These are phyloP conservation scores for Hymenoscyphus infarciens DNA, from an alignment of 2,329 filamentous ascomycete species.

Conservation along the genomic window DNA sequence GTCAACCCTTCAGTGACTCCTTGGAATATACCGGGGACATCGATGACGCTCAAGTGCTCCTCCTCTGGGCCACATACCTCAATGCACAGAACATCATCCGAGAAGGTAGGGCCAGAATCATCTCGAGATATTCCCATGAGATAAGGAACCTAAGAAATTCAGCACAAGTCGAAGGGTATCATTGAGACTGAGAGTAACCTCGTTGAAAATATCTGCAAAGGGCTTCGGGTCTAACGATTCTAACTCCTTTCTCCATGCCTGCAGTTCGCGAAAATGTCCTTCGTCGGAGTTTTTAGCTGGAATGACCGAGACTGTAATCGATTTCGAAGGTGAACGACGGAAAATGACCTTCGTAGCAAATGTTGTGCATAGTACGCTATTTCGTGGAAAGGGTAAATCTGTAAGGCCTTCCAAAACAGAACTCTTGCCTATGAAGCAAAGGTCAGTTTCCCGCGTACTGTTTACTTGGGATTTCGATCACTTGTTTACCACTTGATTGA, in stretches of 20 bases:
- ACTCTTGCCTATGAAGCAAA: conserved; percentile 30
- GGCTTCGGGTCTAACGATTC: neutral
- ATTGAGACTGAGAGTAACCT: too few relatives aligned
- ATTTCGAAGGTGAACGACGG: conserved; percentile 15
- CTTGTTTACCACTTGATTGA: neutral
- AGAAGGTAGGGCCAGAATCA: too few relatives aligned
- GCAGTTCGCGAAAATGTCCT: neutral
- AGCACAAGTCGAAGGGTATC: too few relatives aligned
- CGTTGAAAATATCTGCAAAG: neutral
- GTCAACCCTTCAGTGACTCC: too few relatives aligned
- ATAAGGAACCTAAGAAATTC: too few relatives aligned
- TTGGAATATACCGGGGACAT: too few relatives aligned
- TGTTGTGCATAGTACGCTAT: conserved; percentile 40
- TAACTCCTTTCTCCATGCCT: neutral
- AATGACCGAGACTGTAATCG: conserved; percentile 14
- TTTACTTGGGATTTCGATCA: too few relatives aligned
- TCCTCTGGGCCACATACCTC: too few relatives aligned
- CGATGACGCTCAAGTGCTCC: too few relatives aligned
- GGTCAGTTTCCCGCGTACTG: too few relatives aligned
- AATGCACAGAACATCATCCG: too few relatives aligned
- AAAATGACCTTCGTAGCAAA: conserved; percentile 44
- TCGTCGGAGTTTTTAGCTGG: neutral
- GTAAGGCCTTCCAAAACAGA: conserved; percentile 29
- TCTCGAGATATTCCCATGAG: too few relatives aligned
- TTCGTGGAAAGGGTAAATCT: conserved; percentile 38